Base-by-base conservation (phyloP, 2,329 filamentous ascomycete genomes). In the Trichoderma hamatum region DNA sequence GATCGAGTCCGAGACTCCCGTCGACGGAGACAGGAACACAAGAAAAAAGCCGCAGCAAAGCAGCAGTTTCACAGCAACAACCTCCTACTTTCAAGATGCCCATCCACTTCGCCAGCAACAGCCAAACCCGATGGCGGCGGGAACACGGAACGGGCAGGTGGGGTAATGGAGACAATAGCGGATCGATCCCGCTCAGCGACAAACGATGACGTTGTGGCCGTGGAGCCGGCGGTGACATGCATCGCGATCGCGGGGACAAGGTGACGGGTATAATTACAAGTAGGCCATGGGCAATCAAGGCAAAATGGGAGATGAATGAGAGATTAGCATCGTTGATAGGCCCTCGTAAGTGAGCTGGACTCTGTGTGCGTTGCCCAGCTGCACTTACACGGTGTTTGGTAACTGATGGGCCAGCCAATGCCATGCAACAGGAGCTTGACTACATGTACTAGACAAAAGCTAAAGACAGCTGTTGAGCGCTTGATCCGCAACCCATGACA, bases 101-200 rank as follows among this genome's bases (percentile, higher is more conserved):
- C 34, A 54, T 54, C 34, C 46, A 52, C 30, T 4, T 16, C 10
- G 24, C 51, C 46, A 46, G 60, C 60, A 63, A n/a, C 19, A 21
- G 26, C 30, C 61, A 64, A 43, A 49, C 32, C 60, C 49, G 61
- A 43, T 34, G 21, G n/a, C 28, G 55, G 61, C 36, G 61, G 61
- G 61, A 39, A 30, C 24, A 55, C 49, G 49, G 61, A 64, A 30
- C 61, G 21, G 49, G 24, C 24, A 64, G 49, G 61, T 55, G 61
- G 61, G 61, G 61, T 55, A 32, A 64, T 64, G 61, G 61, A 55
- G 61, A 55, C 19, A 6, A 64, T 4, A 28, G 6, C 46, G 46
- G 49, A 64, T 21, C 26, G 49, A 7, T 21, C 24, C 52, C 52
- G 26, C 52, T 55, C 13, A 30, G 26, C 52, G 28, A 30, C 32